Percentiles rank a stretch among this genome's conserved stretches.
These are phyloP conservation scores for Botrytis hyacinthi DNA, from an alignment of 2,329 filamentous ascomycete species.

Conservation along the genomic window DNA sequence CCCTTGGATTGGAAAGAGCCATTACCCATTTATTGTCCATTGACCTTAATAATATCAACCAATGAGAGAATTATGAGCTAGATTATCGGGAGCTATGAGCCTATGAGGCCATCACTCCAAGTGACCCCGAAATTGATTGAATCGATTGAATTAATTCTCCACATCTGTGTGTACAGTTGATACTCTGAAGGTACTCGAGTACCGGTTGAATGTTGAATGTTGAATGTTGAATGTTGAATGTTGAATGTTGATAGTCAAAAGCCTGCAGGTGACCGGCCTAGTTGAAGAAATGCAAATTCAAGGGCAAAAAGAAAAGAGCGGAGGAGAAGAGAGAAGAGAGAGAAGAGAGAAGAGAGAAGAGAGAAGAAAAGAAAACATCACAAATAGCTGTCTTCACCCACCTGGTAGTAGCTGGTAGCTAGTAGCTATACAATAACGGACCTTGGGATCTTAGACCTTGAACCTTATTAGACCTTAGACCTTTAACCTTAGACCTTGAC, in stretches of 20 bases:
- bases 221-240: no score
- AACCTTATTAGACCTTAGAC: neutral
- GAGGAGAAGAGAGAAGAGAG: no score
- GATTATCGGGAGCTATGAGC: neutral
- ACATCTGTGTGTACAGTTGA: neutral
- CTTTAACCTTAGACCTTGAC: neutral
- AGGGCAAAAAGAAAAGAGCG: neutral
- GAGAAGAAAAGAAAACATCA: neutral
- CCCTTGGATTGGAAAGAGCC: no score
- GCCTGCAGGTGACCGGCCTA: no score
- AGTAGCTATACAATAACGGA: neutral
- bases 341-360: no score
- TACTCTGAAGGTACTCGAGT: neutral
- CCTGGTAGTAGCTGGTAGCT: no score
- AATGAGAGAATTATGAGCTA: neutral
- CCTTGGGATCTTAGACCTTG: neutral
- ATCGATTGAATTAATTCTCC: neutral
- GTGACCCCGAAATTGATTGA: neutral
- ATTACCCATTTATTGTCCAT: neutral
- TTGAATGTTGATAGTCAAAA: no score
- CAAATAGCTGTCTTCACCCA: neutral
- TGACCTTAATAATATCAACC: neutral
- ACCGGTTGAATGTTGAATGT: no score
- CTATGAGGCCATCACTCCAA: neutral
- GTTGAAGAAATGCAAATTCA: neutral